Evolutionary conservation across 2,329 filamentous ascomycete genomes (phyloP), one percentile per base, ranked within the genome.

Genomic region (Colletotrichum phormii): DNA sequence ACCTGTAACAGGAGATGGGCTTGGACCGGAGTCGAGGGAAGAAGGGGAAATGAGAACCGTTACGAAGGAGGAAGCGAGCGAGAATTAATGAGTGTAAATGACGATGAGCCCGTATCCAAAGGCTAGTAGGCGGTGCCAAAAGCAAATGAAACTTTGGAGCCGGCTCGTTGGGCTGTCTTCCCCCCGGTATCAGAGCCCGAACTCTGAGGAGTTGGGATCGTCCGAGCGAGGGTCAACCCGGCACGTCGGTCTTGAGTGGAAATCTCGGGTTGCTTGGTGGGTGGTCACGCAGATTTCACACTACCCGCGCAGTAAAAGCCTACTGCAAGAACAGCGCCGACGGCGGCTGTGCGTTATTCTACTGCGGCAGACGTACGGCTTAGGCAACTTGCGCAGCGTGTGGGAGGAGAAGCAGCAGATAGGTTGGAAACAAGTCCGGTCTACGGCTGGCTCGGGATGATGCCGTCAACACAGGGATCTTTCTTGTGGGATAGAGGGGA

Each of bases 161-260:
- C 35, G 67, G 42, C 60, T 35, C 33, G 49, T 37, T 61, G 49
- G 55, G 46, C 63, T 61, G 26, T 51, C 60, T 37, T 64, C 46
- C 66, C 37, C 71, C 71, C 61, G 71, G 71, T 71, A 60, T 70
- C 71, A 73, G 46, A 65, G 66, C 61, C 57, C 49, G 61, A 46
- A 65, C 54, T 18, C 49, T 54, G 33, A 26, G 26, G 61, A 37
- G 68, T 53, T 49, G 26, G 26, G 61, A 42, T 64, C n/a, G 61
- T 73, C 71, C 66, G 66, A 73, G 71, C 66, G 66, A 51, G 67
- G 55, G 60, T 60, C 65, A 72, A 72, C 65, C 65, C 59, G 65
- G 54, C 11, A 35, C 26, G 46, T 35, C n/a, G 54, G 53, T 24
- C 31, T 59, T 54, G 18, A 49, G 59, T 61, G 33, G 15, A 12